A percentile compares a stretch with the other conserved stretches of the same genome.
phyloP scores from a whole-genome alignment of 2,329 filamentous ascomycete species.

The Phaeophleospora eucalypticola region DNA sequence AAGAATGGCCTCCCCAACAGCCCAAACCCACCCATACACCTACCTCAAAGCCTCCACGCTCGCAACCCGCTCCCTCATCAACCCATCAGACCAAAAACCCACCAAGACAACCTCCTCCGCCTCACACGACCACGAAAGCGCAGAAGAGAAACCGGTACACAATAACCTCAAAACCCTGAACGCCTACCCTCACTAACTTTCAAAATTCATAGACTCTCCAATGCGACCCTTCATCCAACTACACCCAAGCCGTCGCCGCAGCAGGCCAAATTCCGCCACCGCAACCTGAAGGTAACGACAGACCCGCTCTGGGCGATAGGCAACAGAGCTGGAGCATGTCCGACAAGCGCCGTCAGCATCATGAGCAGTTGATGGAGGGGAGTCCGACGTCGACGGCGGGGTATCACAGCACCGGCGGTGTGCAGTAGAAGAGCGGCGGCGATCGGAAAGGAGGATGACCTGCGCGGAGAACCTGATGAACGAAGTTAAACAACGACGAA shows the following conservation, averaged over 20 bases:
- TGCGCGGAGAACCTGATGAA: neutral
- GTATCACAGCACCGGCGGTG: conserved; percentile 3
- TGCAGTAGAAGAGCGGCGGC: neutral
- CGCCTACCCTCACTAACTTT: no score
- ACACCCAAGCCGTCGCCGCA: conserved; percentile 25
- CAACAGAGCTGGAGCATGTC: conserved; percentile 29
- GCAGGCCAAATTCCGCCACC: conserved; percentile 6
- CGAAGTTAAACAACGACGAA: neutral
- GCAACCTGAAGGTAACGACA: conserved; percentile 7
- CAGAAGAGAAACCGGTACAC: neutral
- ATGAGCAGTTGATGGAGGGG: conserved; percentile 26
- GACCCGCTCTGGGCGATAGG: conserved; percentile 23
- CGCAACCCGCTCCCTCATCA: conserved; percentile 16
- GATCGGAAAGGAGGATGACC: neutral
- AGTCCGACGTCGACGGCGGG: conserved; percentile 7
- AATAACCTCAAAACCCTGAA: no score
- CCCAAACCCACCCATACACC: conserved; percentile 5
- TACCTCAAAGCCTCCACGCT: conserved; percentile 1
- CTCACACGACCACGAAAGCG: conserved; percentile 14
- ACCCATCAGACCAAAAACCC: conserved; percentile 1
- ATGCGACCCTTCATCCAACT: conserved; percentile 26
- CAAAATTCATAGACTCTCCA: conserved; percentile 6
- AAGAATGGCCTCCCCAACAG: conserved; percentile 11
- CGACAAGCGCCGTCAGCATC: conserved; percentile 29
- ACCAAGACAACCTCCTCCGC: conserved; percentile 14